Base-by-base conservation (phyloP, 148 eudicot genomes). In the Amaranthus palmeri region DNA sequence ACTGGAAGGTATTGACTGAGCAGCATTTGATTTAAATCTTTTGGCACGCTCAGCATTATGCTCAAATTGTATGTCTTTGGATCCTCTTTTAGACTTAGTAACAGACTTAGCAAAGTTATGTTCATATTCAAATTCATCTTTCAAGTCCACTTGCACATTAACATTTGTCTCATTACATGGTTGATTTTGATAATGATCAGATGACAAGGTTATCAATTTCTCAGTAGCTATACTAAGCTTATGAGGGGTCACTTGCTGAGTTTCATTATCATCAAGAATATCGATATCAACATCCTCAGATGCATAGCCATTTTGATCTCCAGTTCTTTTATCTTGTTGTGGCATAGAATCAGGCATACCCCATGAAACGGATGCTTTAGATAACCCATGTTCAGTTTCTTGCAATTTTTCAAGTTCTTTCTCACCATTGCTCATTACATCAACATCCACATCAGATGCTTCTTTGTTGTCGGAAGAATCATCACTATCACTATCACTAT, bases 391-490 rank as follows among this genome's bases (percentile, higher is more conserved):
- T 69, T 75, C 87, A 77, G 80, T 55, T 70, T 73, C 82, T 67
- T 67, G 85, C 50, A 80, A 45, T 25, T 84, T 83, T 68, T 81
- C 84, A 52, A 78, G 74, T 79, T 89, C 92, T 75, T 87, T 88
- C 51, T 92, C 96, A 74, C 85, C 93, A 73, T 90, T 93, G 68
- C 91, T 84, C 80, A 92, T 85, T 66, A 95, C 92, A 80, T 95
- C 90, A 44, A 95, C 86, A 71, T 95, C 99, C 82, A 86, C 93
- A 72, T 95, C 99, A 78, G 99, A 86, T 42, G 87, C 88, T 78
- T 91, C 88, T 84, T 95, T 89, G 86, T 96, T 93, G 80, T 92
- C 86, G 25, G 97, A 81, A 79, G 96, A 87, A 84, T 91, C 98
- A 83, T 91, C 98, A 71, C 87, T 87, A 53, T 93, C 98, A 78